phyloP scores from a whole-genome alignment of 2,329 filamentous ascomycete species.

The Chalaropsis thielavioides region DNA sequence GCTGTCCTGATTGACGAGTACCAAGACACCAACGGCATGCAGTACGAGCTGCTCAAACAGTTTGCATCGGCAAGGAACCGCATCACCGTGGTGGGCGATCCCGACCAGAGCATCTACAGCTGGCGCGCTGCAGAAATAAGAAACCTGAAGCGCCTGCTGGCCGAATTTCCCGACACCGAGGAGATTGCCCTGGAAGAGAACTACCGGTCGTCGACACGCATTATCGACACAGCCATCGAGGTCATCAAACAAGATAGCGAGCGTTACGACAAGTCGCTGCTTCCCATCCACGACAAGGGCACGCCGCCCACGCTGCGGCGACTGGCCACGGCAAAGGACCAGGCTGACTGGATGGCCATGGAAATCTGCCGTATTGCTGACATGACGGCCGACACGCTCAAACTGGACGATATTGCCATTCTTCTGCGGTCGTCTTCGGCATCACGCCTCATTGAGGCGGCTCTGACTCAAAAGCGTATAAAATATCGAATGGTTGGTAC shows the following conservation, averaged over 20 bases:
- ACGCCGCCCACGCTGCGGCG: conserved; percentile 67
- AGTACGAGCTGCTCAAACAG: conserved; percentile 86
- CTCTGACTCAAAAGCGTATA: conserved; percentile 65
- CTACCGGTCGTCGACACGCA: conserved; percentile 79
- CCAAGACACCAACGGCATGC: conserved; percentile 88
- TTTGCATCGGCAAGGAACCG: conserved; percentile 57
- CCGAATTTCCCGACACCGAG: conserved; percentile 61
- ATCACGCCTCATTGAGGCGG: conserved; percentile 73
- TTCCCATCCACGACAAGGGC: conserved; percentile 67
- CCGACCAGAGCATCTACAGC: conserved; percentile 95
- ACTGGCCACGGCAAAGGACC: conserved; percentile 52
- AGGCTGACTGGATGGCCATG: conserved; percentile 77
- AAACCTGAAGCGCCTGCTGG: conserved; percentile 67
- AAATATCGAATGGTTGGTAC: conserved; percentile 77
- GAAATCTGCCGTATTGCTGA: conserved; percentile 60
- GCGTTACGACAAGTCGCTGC: conserved; percentile 64
- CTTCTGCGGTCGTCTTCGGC: conserved; percentile 71
- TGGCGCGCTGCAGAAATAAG: conserved; percentile 87
- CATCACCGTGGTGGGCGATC: conserved; percentile 94
- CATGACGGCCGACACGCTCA: conserved; percentile 60
- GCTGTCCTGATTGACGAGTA: conserved; percentile 93
- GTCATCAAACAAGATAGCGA: conserved; percentile 82
- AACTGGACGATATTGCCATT: conserved; percentile 67
- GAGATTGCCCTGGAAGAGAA: conserved; percentile 85
- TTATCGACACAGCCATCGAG: conserved; percentile 62